Base-by-base conservation (phyloP, 805 yeast species). In the Blastobotrys terrestris region DNA sequence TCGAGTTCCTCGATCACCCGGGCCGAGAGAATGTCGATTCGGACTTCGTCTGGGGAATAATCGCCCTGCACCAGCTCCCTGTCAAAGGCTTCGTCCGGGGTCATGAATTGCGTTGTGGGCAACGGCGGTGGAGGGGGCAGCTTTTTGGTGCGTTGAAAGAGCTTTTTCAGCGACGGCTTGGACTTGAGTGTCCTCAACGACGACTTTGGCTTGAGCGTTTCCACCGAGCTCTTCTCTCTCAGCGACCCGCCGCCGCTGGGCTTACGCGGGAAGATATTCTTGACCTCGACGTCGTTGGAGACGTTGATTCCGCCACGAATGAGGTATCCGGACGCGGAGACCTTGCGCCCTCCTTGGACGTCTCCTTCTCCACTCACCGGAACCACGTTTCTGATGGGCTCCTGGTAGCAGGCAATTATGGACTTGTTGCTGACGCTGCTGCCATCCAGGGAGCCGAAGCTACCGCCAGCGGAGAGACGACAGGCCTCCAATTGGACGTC, bases 1-100 rank as follows among this genome's bases (percentile, higher is more conserved):
- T 63, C 58, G 35, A 65, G 60, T 51, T 67, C 70, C 19, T 64
- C 58, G 39, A 68, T 53, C 15, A 64, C 63, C 19, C 64, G 56
- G 43, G 67, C 64, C 14, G 68, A 65, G 41, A 68, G 57, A 39
- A 68, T 42, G 48, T 68, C 72, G 41, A 67, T 57, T 41, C 60
- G 31, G 6, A 47, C 45, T 11, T 11, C 49, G 11, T 26, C 16
- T 14, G 18, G 46, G 15, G n/a, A n/a, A n/a, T n/a, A n/a, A n/a
- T n/a, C n/a, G n/a, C n/a, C n/a, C n/a, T n/a, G n/a, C n/a, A n/a
- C n/a, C n/a, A n/a, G n/a, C n/a, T n/a, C n/a, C n/a, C n/a, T n/a
- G n/a, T n/a, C n/a, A n/a, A n/a, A n/a, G n/a, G n/a, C n/a, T n/a
- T n/a, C n/a, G n/a, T n/a, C n/a, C n/a, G n/a, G n/a, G n/a, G n/a